Evolutionary conservation across 768 basidiomycete genomes (phyloP), one percentile per base, ranked within the genome.

Genomic region (Tephrocybe sp.): DNA sequence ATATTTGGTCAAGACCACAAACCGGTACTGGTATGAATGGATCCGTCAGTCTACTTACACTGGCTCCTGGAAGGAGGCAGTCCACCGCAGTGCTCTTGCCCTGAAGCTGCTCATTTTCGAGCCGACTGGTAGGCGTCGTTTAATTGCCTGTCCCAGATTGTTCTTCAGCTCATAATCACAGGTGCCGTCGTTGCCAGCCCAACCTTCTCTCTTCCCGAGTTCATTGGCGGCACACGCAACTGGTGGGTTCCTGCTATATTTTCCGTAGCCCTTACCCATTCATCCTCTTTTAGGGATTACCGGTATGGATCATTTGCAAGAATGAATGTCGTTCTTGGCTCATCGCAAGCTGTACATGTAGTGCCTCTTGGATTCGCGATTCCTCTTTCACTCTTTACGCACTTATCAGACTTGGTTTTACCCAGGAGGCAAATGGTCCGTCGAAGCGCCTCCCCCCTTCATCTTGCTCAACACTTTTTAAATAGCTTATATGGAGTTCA

Each of bases 381-480:
- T 87, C 93, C 0, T 91, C 90, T 0, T 99, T 99, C 75, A 93
- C 93, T 0, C 79, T 98, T 4, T 99, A 98, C 62, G 96, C 95
- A 0, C 78, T 98, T 33, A 86, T 98, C 51, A 80, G 97, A 33
- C 79, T 98, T 0, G 97, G 96, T 0, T 98, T 95, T 69, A 98
- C 94, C 0, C 80, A 89, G 17, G 96, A 99, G 64, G 93, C 93
- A 0, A 87, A 91, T 57, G 80, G 91, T 91, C 49, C n/a, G 75
- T 20, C 3, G 1, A 14, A 9, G 38, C 37, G 4, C 14, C 7
- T 28, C 21, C 36, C 18, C 3, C 11, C 36, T 32, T 21, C 24
- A 15, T 38, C 34, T 10, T 1, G 54, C 20, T 38, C n/a, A 17
- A 41, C 26, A 28, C 23, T 43, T 55, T 51, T 21, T 54, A 58